phyloP scores from a whole-genome alignment of 352 stramenopile genomes.

The Phytopythium aichiense region DNA sequence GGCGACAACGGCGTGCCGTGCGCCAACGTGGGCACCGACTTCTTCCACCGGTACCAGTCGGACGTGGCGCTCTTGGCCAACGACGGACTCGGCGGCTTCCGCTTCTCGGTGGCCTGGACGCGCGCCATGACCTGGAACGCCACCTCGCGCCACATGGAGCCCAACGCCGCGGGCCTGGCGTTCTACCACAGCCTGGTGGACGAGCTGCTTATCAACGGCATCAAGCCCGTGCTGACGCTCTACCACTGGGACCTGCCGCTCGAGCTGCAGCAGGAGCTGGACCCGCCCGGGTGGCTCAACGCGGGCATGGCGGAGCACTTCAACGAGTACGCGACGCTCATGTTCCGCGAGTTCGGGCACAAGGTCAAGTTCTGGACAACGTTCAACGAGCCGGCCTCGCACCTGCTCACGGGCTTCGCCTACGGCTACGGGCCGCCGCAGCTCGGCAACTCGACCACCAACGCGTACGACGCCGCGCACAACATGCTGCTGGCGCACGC shows the following conservation, averaged over 20 bases:
- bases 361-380: conserved; percentile 92
- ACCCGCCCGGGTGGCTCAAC: conserved; percentile 67
- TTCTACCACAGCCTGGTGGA: conserved; percentile 93
- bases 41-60: conserved; percentile 85
- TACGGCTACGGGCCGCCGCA: conserved; percentile 44
- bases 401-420: conserved; percentile 85
- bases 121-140: conserved; percentile 82
- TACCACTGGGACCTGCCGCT: conserved; percentile 96
- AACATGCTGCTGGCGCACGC: conserved; percentile 90
- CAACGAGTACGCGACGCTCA: conserved; percentile 84
- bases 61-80: conserved; percentile 91
- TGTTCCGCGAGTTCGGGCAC: conserved; percentile 89
- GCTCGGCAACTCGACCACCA: conserved; percentile 31
- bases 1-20: conserved; percentile 58
- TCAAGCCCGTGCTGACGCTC: conserved; percentile 90
- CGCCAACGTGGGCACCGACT: conserved; percentile 91
- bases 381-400: conserved; percentile 91
- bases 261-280: conserved; percentile 74
- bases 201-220: conserved; percentile 57
- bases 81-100: conserved; percentile 88
- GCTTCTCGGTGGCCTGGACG: conserved; percentile 87
- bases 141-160: conserved; percentile 30
- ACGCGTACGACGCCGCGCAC: conserved; percentile 61
- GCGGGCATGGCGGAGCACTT: conserved; percentile 53
- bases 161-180: conserved; percentile 84